phyloP scores from a whole-genome alignment of 2,329 filamentous ascomycete species.

The Cytospora chrysosperma region DNA sequence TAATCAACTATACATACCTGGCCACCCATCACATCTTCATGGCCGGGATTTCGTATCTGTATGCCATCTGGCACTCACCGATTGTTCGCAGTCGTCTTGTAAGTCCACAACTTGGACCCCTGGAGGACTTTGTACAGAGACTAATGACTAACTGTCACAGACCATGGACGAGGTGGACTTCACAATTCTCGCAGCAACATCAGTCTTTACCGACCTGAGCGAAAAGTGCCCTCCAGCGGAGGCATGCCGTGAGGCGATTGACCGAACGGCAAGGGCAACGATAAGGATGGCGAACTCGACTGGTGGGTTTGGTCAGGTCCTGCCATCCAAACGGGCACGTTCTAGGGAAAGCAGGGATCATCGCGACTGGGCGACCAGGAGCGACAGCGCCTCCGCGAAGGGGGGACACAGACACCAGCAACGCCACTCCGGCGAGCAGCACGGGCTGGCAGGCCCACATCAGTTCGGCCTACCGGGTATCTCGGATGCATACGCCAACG shows the following conservation, averaged over 20 bases:
- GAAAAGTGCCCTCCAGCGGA: constrained; percentile 95
- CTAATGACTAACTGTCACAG: constrained; percentile 44
- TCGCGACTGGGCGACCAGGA: constrained; percentile 34
- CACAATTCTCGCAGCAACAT: constrained; percentile 88
- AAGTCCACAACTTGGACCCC: constrained; percentile 40
- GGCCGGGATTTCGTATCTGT: constrained; percentile 93
- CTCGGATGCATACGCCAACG: constrained; percentile 35
- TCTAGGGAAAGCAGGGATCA: constrained; percentile 27
- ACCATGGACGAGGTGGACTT: constrained; percentile 97
- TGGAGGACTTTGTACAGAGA: no score
- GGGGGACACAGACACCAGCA: constrained; percentile 27
- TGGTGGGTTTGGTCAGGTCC: constrained; percentile 68
- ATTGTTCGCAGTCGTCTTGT: constrained; percentile 83
- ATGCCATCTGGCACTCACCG: constrained; percentile 95
- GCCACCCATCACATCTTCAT: constrained; percentile 97
- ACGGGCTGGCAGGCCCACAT: not conserved
- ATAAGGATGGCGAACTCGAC: constrained; percentile 92
- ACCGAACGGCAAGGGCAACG: constrained; percentile 91
- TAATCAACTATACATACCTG: constrained; percentile 95
- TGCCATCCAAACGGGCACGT: constrained; percentile 12
- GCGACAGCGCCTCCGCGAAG: constrained; percentile 29
- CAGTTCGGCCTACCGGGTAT: constrained; percentile 19
- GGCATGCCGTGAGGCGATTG: constrained; percentile 91
- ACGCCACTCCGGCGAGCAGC: constrained; percentile 23
- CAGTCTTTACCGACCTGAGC: constrained; percentile 85